Evolutionary conservation across 129 eudicot genomes (phyloP), one percentile per base, ranked within the genome.

Genomic region (Heracleum sosnowskyi): DNA sequence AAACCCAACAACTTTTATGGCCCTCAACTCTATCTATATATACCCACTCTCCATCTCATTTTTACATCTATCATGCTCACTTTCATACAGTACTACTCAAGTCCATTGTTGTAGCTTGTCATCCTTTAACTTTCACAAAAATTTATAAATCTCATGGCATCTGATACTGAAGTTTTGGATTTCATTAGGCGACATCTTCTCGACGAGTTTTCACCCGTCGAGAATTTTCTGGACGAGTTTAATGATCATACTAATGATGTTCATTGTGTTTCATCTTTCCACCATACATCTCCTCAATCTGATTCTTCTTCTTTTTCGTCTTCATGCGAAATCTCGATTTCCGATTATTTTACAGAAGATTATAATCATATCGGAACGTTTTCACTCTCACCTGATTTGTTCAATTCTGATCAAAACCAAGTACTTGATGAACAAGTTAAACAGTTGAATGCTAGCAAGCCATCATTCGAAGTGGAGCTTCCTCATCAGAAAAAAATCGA

Each of bases 171-270:
- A 72, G 34, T 74, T 29, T 78, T 87, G 7, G 76, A 84, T 46
- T 85, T 83, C 86, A 91, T 91, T 31, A 83, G 89, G 7, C 78
- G 81, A 11, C 91, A 91, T 75, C 89, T 91, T 16, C 83, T 91
- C 12, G 89, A 83, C 2, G 96, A 88, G 26, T 84, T 86, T 34
- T 81, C 82, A 20, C 85, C 87, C 0, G 33, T 69, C 11, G 75
- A 78, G 1, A 69, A 49, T 11, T 39, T 76, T 47, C 35, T 74
- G 49, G 41, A 7, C 24, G 39, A 41, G 2, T 33, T 39, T 3
- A 26, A n/a, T 60, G 68, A 60, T 60, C 68, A 60, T 60, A 3
- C 0, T 20, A 15, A 31, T 39, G 80, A 63, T 26, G 68, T 22
- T 64, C 18, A 22, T 22, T 40, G 4, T 13, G 41, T 53, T 8